Evolutionary conservation across 2,329 filamentous ascomycete genomes (phyloP).

Genomic region (Talaromyces sp.): DNA sequence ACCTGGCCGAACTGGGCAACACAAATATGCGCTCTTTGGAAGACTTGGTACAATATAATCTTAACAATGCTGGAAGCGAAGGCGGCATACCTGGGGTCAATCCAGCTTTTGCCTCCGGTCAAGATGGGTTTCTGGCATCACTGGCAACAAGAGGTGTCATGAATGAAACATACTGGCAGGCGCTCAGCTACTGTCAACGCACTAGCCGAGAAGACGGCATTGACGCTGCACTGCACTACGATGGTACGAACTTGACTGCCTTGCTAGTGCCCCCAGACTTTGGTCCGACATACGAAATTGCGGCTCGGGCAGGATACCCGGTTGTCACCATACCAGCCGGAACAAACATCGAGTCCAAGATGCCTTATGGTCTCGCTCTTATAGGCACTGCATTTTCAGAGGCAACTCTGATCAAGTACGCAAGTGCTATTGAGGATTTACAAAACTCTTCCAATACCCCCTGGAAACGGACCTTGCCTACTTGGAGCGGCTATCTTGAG

Average conservation of each 20-base stretch:
- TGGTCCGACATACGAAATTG: conserved; percentile 62
- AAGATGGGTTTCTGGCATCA: conserved; percentile 64
- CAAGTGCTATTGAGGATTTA: conserved; percentile 59
- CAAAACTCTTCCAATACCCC: conserved; percentile 41
- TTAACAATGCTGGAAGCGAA: conserved; percentile 60
- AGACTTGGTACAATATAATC: conserved; percentile 61
- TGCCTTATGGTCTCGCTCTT: conserved; percentile 58
- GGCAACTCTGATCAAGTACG: conserved; percentile 54
- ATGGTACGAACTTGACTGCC: conserved; percentile 49
- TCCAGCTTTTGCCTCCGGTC: conserved; percentile 64
- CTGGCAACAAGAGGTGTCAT: conserved; percentile 56
- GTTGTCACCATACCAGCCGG: conserved; percentile 65
- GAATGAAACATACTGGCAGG: conserved; percentile 63
- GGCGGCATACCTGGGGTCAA: conserved; percentile 58
- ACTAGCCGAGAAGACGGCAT: conserved; percentile 62
- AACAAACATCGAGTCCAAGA: conserved; percentile 48
- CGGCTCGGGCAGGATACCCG: conserved; percentile 71
- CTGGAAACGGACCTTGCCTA: conserved; percentile 47
- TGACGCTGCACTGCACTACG: conserved; percentile 56
- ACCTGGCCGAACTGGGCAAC: conserved; percentile 59
- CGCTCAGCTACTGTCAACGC: conserved; percentile 56
- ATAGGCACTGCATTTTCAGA: conserved; percentile 60
- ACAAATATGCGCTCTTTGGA: conserved; percentile 56
- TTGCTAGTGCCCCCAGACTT: conserved; percentile 65
- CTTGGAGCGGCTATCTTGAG: conserved; percentile 50